These are phyloP conservation scores for Eucalyptus shirleyi DNA, from an alignment of 345 rosid species.

Conservation along the genomic window DNA sequence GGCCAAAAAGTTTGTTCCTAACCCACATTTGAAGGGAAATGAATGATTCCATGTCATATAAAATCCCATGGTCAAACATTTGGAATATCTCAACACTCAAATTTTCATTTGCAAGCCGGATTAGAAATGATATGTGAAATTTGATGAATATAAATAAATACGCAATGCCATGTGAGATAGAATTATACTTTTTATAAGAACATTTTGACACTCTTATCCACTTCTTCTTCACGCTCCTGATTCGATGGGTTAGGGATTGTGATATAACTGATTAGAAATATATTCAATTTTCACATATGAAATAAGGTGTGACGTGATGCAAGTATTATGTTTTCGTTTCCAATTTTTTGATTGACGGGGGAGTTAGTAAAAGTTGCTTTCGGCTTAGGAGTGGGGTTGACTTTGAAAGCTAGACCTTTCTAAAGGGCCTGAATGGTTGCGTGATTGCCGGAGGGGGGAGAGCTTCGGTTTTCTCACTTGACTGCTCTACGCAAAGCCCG, in stretches of 20 bases:
- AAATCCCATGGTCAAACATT: no score
- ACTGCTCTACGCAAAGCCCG: background rate
- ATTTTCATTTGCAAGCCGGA: fast-evolving
- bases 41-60: no score
- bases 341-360: background rate
- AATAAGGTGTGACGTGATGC: background rate
- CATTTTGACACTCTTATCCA: fast-evolving
- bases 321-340: background rate
- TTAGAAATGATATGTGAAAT: fast-evolving
- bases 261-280: background rate
- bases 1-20: background rate
- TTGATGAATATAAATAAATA: background rate
- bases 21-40: background rate
- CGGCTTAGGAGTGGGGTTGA: background rate
- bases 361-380: background rate
- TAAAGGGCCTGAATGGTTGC: background rate
- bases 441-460: background rate
- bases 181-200: background rate
- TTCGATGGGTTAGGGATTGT: fast-evolving
- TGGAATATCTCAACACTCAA: no score
- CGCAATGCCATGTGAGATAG: fast-evolving
- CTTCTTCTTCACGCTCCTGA: fast-evolving
- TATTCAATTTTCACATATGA: background rate
- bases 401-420: background rate
- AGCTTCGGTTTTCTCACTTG: background rate